These are phyloP conservation scores for Rhodamnia rubescens DNA, from an alignment of 345 rosid species.

Conservation along the genomic window DNA sequence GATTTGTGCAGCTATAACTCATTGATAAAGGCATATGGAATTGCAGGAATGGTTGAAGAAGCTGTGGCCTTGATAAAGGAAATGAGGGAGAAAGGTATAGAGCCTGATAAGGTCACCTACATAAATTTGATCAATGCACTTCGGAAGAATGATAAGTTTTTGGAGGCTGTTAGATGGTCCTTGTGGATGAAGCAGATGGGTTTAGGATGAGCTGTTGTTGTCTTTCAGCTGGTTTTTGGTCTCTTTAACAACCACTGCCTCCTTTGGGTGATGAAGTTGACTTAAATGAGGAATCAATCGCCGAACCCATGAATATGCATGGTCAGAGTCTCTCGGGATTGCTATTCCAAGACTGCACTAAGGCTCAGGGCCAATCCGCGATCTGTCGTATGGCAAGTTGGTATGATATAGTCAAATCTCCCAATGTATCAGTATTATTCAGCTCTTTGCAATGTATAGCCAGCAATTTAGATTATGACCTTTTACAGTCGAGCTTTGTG, in stretches of 20 bases:
- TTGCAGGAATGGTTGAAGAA: constrained; percentile 88
- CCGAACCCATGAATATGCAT: background rate
- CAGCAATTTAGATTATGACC: background rate
- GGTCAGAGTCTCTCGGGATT: background rate
- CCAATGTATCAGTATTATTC: background rate
- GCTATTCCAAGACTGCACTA: background rate
- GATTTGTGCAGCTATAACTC: constrained; percentile 89
- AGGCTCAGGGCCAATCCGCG: background rate
- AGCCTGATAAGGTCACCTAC: constrained; percentile 73
- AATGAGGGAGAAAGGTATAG: constrained; percentile 59
- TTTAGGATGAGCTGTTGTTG: background rate
- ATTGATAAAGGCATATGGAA: constrained; percentile 87
- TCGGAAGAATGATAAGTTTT: constrained; percentile 60
- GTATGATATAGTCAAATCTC: background rate
- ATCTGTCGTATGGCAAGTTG: background rate
- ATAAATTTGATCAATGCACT: constrained; percentile 60
- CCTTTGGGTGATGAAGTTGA: background rate
- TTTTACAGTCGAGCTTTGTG: background rate
- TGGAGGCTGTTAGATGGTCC: constrained; percentile 92
- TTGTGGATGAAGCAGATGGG: constrained; percentile 96
- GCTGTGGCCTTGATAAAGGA: constrained; percentile 73
- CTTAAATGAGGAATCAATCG: background rate
- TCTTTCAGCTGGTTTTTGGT: background rate
- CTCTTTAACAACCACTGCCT: background rate
- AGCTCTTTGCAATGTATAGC: background rate